These are phyloP conservation scores for Teunomyces funiuensis DNA, from an alignment of 805 yeast species.

Conservation along the genomic window DNA sequence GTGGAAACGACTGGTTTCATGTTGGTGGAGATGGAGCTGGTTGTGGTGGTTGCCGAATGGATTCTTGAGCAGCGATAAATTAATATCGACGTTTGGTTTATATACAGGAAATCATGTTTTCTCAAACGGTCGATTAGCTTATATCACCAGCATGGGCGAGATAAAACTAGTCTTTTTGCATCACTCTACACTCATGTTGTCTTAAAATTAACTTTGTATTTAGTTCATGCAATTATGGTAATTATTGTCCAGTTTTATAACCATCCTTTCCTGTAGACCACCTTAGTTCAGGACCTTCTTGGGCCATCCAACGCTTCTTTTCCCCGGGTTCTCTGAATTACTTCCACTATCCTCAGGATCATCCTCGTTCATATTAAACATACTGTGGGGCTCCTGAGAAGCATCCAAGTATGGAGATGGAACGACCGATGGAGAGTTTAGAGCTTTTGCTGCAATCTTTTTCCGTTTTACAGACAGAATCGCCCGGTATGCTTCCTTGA, in stretches of 20 bases:
- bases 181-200: too few relatives aligned
- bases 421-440: background rate
- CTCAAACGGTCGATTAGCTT: too few relatives aligned
- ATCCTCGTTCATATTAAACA: conserved; percentile 8
- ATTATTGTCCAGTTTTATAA: background rate
- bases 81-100: background rate
- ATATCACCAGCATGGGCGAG: too few relatives aligned
- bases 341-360: conserved; percentile 18
- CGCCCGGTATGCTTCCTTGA: conserved; percentile 28
- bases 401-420: background rate
- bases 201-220: background rate
- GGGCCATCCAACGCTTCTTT: background rate
- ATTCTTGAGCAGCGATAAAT: background rate
- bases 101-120: background rate
- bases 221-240: background rate
- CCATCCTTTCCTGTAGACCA: background rate
- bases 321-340: conserved; percentile 9
- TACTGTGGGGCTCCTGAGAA: background rate
- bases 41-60: background rate
- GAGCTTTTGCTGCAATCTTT: conserved; percentile 7
- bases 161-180: too few relatives aligned
- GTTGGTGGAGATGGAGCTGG: conserved; percentile 2
- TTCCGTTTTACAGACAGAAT: conserved; percentile 23
- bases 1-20: conserved; percentile 53
- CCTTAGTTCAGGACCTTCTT: conserved; percentile 1